Conservation (phyloP, 1,284 basidiomycete genomes). For the Coniferiporia sulphurascens region DNA sequence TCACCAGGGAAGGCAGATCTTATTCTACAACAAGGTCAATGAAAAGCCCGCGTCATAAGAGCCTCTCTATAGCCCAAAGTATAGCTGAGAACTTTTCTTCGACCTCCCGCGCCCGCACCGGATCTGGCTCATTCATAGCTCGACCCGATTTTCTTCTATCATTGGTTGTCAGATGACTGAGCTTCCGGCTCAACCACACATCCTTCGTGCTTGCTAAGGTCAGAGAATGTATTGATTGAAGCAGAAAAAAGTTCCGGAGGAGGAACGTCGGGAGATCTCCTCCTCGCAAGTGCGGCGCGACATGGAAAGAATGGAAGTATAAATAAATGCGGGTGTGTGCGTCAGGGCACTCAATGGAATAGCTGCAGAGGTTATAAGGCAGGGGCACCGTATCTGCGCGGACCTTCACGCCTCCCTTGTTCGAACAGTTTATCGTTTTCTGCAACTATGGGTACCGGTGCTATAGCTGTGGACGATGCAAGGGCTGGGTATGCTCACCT, state of each 20-base stretch:
- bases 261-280: conserved; percentile 10
- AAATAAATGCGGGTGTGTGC: not conserved
- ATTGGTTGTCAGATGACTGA: conserved; percentile 7
- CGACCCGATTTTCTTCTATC: not conserved
- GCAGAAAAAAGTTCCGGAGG: not conserved
- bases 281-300: not conserved
- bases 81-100: not conserved
- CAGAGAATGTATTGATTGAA: not conserved
- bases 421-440: not conserved
- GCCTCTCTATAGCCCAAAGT: not conserved
- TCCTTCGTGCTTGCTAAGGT: not conserved
- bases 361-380: not conserved
- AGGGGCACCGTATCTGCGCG: not conserved
- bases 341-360: not conserved
- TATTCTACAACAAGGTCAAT: not conserved
- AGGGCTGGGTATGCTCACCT: conserved; percentile 13
- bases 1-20: not conserved
- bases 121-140: not conserved
- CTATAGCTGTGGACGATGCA: conserved; percentile 2
- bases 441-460: conserved; percentile 14
- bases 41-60: not conserved
- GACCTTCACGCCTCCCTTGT: not conserved
- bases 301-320: not conserved
- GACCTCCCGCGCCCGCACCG: too few species aligned
- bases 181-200: not conserved